Evolutionary conservation across 768 basidiomycete species (phyloP), one percentile per base, ranked within the genome.

Genomic region (Termitomyces sp.): DNA sequence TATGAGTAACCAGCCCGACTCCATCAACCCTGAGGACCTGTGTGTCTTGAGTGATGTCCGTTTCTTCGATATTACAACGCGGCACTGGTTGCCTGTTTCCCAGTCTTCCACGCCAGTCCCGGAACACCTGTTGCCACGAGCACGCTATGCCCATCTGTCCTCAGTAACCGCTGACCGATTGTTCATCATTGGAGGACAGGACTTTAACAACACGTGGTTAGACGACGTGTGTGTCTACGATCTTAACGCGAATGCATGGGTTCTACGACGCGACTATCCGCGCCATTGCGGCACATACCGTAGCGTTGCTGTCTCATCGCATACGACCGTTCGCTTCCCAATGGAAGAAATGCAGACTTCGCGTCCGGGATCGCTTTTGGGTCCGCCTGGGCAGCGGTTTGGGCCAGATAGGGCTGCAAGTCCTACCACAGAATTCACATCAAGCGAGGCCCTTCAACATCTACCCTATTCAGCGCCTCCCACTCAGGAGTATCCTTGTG

Each of bases 211-310:
- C 66, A 88, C 88, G 48, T 98, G 95, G 90, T 79, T 96, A 26
- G 92, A 98, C 72, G 94, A 98, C 61, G 83, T 96, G 55, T 89
- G 92, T 69, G 89, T 96, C 7, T 95, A 88, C 62, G 94, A 98
- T 68, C 80, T 98, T 37, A 69, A 77, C 14, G 72, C 75, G 14
- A 83, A 83, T 69, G 76, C 80, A 6, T 98, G 96, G 95, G 81
- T 92, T 0, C 87, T 88, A 65, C 78, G 83, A 36, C 85, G 88
- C 49, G 84, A 86, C 59, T 94, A 94, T 65, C 90, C 91, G 1
- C 84, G 92, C n/a, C 94, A 98, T 73, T 94, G 93, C 68, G 96
- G 96, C 3, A 95, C 95, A 0, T 98, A 98, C 72, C 89, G 96
- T 54, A 92, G 91, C 64, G 92, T 98, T 26, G 93, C 93, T 0